Evolutionary conservation across 768 basidiomycete species (phyloP).

Genomic region (Leccinellum luteum): DNA sequence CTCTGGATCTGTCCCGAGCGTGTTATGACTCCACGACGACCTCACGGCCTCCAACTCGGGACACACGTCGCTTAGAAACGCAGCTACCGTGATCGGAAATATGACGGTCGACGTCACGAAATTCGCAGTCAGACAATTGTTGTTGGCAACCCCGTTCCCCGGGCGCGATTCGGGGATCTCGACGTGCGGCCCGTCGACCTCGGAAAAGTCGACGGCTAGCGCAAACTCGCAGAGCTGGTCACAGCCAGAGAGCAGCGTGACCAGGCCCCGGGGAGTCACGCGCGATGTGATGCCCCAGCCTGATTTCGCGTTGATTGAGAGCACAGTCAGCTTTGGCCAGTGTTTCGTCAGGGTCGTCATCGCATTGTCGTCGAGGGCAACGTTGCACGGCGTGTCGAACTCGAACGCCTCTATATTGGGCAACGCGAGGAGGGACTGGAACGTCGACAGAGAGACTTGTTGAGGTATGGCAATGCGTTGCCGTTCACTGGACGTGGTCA

Average conservation of each 20-base stretch:
- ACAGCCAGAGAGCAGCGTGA: conserved; percentile 18
- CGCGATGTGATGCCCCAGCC: conserved; percentile 20
- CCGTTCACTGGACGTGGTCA: conserved; percentile 4
- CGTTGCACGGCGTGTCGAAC: conserved; percentile 19
- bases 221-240: conserved; percentile 7
- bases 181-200: conserved; percentile 7
- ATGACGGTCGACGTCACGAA: conserved; percentile 23
- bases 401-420: conserved; percentile 10
- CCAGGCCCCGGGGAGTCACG: conserved; percentile 23
- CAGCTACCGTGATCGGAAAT: conserved; percentile 18
- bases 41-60: conserved; percentile 13
- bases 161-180: conserved; percentile 1
- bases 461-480: not conserved
- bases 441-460: conserved; percentile 13
- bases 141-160: conserved; percentile 10
- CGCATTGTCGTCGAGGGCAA: conserved; percentile 20
- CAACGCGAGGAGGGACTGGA: conserved; percentile 18
- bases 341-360: conserved; percentile 16
- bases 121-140: conserved; percentile 6
- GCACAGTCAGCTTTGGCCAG: conserved; percentile 17
- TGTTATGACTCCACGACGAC: conserved; percentile 13
- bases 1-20: not conserved
- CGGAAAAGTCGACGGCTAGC: conserved; percentile 21
- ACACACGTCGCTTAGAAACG: conserved; percentile 27
- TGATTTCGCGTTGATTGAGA: conserved; percentile 16